phyloP scores from a whole-genome alignment of 257 asterid species.

The Nicotiana sylvestris region DNA sequence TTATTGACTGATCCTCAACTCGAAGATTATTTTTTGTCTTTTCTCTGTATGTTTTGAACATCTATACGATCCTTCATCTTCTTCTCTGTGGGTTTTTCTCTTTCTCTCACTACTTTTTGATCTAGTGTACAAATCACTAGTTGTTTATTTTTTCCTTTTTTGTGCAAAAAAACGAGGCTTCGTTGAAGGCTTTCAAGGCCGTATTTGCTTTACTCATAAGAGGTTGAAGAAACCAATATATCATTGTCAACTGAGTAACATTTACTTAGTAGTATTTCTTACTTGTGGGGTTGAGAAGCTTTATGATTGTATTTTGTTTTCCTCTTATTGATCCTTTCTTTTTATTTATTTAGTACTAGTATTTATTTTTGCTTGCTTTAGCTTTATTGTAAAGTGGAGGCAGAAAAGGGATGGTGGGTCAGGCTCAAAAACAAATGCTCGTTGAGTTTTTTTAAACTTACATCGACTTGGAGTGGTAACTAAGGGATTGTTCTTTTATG shows the following conservation, averaged over 20 bases:
- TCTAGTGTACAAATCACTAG: background rate
- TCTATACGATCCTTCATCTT: too few relatives aligned
- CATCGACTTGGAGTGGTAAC: conserved; percentile 36
- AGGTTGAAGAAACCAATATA: conserved; percentile 32
- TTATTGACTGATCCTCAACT: too few relatives aligned
- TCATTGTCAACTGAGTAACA: conserved; percentile 34
- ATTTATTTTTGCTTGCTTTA: conserved; percentile 45
- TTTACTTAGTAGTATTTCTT: conserved; percentile 29
- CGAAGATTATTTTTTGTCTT: too few relatives aligned
- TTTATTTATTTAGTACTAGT: background rate
- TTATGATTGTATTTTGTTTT: conserved; percentile 22
- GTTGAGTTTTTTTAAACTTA: conserved; percentile 31
- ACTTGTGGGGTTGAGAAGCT: conserved; percentile 44
- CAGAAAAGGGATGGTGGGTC: conserved; percentile 59
- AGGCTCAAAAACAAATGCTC: conserved; percentile 49
- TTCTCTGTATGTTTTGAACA: too few relatives aligned
- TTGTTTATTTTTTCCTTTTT: conserved; percentile 16
- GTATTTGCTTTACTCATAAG: conserved; percentile 32
- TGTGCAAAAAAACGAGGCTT: conserved; percentile 16
- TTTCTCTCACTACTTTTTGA: background rate
- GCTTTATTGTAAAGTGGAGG: conserved; percentile 59
- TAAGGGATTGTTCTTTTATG: background rate
- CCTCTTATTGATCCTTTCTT: conserved; percentile 15
- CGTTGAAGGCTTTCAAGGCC: conserved; percentile 31
- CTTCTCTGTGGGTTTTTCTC: background rate